phyloP scores from a whole-genome alignment of 257 asterid species.

The Haberlea rhodopensis region DNA sequence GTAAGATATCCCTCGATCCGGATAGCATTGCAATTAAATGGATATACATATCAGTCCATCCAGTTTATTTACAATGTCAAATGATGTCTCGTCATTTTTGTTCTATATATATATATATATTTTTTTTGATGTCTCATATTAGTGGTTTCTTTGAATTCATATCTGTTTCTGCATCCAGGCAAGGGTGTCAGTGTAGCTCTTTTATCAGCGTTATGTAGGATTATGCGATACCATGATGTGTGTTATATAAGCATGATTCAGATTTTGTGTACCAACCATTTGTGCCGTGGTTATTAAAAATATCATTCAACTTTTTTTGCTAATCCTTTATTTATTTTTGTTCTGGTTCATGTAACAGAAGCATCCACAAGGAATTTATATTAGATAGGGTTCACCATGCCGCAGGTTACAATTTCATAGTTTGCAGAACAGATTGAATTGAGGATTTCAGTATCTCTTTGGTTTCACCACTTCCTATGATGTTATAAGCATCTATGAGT shows the following conservation, averaged over 20 bases:
- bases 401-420: constrained; percentile 1
- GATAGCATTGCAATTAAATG: not conserved
- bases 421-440: not conserved
- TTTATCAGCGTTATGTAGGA: not conserved
- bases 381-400: not conserved
- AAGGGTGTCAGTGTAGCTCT: not conserved
- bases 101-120: no score
- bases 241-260: not conserved
- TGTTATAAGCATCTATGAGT: not conserved
- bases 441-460: constrained; percentile 4
- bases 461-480: not conserved
- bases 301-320: not conserved
- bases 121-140: constrained; percentile 2
- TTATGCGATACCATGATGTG: constrained; percentile 7
- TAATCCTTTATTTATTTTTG: not conserved
- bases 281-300: not conserved
- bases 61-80: not conserved
- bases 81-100: constrained; percentile 7
- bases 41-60: not conserved
- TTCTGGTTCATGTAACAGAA: not conserved
- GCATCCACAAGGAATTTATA: not conserved
- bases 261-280: not conserved
- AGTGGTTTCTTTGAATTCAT: constrained; percentile 1
- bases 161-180: not conserved
- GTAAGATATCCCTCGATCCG: constrained; percentile 44